Evolutionary conservation across 1,284 basidiomycete genomes (phyloP).

Genomic region (Melampsora americana): DNA sequence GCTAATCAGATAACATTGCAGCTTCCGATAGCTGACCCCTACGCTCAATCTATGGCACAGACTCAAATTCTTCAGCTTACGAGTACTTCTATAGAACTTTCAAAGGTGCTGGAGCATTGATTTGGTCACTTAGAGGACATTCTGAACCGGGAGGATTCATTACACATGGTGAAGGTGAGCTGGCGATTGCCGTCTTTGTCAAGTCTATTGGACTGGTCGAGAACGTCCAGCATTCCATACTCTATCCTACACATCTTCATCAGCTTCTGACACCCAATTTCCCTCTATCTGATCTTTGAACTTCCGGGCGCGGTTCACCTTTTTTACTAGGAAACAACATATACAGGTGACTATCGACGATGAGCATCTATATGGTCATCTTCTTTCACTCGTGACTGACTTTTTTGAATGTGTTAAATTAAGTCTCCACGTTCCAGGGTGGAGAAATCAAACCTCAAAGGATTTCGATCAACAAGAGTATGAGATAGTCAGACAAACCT

Average conservation of each 20-base stretch:
- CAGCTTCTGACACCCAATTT: too few species aligned
- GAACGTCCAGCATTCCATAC: too few species aligned
- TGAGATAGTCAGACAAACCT: slow-evolving; percentile 16
- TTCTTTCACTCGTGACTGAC: not conserved
- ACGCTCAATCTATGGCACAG: not conserved
- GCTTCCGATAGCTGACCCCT: not conserved
- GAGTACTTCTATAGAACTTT: slow-evolving; percentile 15
- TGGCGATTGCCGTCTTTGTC: too few species aligned
- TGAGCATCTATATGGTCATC: not conserved
- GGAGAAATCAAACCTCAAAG: slow-evolving; percentile 24
- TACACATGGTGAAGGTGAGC: slow-evolving; percentile 19
- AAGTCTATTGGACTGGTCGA: too few species aligned
- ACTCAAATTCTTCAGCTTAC: slow-evolving; percentile 3
- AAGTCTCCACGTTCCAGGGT: slow-evolving; percentile 40
- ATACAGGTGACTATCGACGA: not conserved
- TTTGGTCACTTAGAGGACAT: slow-evolving; percentile 37
- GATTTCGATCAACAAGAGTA: slow-evolving; percentile 27
- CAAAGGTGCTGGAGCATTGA: slow-evolving; percentile 32
- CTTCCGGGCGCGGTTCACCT: too few species aligned
- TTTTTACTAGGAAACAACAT: slow-evolving; percentile 10
- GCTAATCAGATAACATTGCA: not conserved
- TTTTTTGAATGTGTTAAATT: not conserved
- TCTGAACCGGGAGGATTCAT: slow-evolving; percentile 29
- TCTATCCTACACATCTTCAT: too few species aligned
- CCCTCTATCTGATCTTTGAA: too few species aligned